Percentiles rank a stretch among this genome's conserved stretches.
Conservation (phyloP, 2,329 filamentous ascomycete species). For the Chaetothyriales sp. region DNA sequence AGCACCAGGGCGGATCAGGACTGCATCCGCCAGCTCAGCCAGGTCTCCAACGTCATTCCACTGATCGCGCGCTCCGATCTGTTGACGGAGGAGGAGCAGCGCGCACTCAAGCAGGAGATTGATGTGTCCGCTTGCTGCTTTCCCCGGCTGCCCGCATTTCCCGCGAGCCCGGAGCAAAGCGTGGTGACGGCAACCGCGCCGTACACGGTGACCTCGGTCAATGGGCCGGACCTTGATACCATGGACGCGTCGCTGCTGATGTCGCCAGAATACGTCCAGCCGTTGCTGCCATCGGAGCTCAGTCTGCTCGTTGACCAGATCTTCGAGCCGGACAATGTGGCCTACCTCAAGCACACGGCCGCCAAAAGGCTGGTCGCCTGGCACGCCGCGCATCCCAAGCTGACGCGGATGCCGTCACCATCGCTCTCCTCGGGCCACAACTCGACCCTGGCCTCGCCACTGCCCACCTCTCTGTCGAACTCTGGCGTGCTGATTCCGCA, state of each 20-base stretch:
- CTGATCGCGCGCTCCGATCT: constrained; percentile 66
- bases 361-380: constrained; percentile 70
- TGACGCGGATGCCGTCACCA: constrained; percentile 18
- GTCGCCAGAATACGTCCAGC: constrained; percentile 79
- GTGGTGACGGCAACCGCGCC: constrained; percentile 26
- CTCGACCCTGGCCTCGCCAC: constrained; percentile 18
- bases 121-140: constrained; percentile 5
- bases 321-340: constrained; percentile 63
- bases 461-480: constrained; percentile 15
- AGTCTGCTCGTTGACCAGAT: constrained; percentile 53
- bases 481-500: constrained; percentile 21
- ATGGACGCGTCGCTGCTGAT: constrained; percentile 93
- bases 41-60: constrained; percentile 72
- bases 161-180: background rate
- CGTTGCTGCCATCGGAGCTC: constrained; percentile 65
- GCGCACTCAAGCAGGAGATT: constrained; percentile 47
- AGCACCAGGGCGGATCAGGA: constrained; percentile 54
- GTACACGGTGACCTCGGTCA: constrained; percentile 65
- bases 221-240: constrained; percentile 57
- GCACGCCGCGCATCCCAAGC: constrained; percentile 34
- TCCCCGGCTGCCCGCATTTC: constrained; percentile 10
- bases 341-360: constrained; percentile 68
- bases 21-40: constrained; percentile 55
- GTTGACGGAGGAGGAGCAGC: constrained; percentile 44
- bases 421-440: constrained; percentile 16